phyloP scores from a whole-genome alignment of 371 early-diverging fungal genomes.

The Chytridiales sp. region DNA sequence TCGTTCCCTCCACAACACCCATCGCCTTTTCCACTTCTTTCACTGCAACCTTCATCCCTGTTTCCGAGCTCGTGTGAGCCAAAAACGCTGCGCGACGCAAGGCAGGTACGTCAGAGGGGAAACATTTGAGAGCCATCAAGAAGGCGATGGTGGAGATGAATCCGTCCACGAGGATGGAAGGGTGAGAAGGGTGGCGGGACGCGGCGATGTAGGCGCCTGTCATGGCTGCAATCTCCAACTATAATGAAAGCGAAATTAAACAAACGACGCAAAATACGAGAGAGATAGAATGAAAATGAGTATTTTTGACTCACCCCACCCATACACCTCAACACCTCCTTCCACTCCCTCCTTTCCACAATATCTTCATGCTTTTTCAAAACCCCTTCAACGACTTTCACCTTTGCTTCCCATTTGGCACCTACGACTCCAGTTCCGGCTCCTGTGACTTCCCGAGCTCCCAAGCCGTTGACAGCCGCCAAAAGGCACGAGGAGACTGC shows the following conservation, averaged over 20 bases:
- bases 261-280: background rate
- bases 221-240: constrained; percentile 34
- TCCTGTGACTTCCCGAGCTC: constrained; percentile 24
- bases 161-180: constrained; percentile 26
- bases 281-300: constrained; percentile 2
- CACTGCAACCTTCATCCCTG: constrained; percentile 4
- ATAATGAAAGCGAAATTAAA: too few relatives aligned
- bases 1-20: background rate
- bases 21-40: background rate
- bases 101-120: constrained; percentile 9
- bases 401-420: constrained; percentile 16
- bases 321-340: constrained; percentile 8
- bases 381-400: constrained; percentile 10
- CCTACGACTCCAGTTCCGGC: constrained; percentile 31
- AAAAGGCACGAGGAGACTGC: constrained; percentile 22
- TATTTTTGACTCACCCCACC: constrained; percentile 22
- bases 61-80: constrained; percentile 20
- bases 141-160: constrained; percentile 27
- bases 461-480: constrained; percentile 13
- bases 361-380: constrained; percentile 6
- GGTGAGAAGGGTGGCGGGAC: background rate
- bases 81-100: constrained; percentile 13
- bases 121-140: constrained; percentile 21
- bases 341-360: constrained; percentile 9
- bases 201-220: constrained; percentile 16